Evolutionary conservation across 2,329 filamentous ascomycete genomes (phyloP).

Genomic region (Trichophyton verrucosum): DNA sequence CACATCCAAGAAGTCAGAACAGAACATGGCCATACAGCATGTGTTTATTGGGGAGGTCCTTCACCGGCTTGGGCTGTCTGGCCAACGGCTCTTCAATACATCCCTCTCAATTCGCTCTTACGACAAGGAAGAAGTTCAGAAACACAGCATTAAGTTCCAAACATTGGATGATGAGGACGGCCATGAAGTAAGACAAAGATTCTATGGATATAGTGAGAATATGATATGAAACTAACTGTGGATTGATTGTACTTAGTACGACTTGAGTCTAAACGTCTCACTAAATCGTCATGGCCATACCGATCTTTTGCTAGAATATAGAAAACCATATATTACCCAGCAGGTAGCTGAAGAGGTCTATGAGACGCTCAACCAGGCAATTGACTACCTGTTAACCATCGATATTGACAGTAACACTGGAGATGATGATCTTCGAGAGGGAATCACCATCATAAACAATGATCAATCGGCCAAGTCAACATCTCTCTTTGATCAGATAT

Average conservation of each 20-base stretch:
- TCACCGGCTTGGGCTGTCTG: slow-evolving; percentile 26
- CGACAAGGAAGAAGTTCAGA: not conserved
- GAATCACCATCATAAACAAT: not conserved
- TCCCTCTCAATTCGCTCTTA: not conserved
- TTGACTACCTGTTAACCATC: not conserved
- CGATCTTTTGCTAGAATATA: not conserved
- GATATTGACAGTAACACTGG: not conserved
- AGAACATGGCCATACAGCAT: slow-evolving; percentile 53
- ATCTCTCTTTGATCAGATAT: not conserved
- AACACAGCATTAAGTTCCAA: not conserved
- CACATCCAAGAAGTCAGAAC: slow-evolving; percentile 45
- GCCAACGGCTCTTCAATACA: slow-evolving; percentile 31
- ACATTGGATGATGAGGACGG: not conserved
- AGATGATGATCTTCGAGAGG: not conserved
- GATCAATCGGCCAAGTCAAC: not conserved
- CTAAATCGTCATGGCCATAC: not conserved
- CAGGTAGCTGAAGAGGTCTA: not conserved
- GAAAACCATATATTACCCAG: not conserved
- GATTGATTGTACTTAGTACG: not conserved
- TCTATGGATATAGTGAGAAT: not conserved
- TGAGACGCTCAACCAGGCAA: not conserved
- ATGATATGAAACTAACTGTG: not conserved
- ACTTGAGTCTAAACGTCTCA: not conserved
- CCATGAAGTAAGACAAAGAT: not conserved
- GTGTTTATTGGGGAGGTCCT: slow-evolving; percentile 37